A percentile compares a stretch with the other conserved stretches of the same genome.
phyloP scores from a whole-genome alignment of 805 yeast species.

The Wickerhamomyces queroliae region DNA sequence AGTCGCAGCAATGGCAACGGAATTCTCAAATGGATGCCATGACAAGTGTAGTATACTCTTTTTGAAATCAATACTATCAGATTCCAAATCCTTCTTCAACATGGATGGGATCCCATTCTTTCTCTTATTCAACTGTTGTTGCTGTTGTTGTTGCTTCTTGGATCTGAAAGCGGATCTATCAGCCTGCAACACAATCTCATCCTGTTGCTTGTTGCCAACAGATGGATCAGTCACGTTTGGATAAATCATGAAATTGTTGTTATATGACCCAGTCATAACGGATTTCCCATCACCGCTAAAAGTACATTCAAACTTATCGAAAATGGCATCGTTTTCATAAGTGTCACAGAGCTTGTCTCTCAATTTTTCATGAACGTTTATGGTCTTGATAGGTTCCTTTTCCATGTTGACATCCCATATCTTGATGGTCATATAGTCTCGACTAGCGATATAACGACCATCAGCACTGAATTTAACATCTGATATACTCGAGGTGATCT shows the following conservation, averaged over 20 bases:
- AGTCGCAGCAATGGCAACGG: constrained; percentile 97
- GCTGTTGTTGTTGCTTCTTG: constrained; percentile 43
- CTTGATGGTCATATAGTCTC: constrained; percentile 96
- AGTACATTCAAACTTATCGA: constrained; percentile 96
- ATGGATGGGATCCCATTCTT: constrained; percentile 29
- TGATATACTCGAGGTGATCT: constrained; percentile 88
- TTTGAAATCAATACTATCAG: constrained; percentile 83
- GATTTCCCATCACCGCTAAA: constrained; percentile 90
- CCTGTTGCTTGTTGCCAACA: constrained; percentile 10
- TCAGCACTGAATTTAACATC: constrained; percentile 90
- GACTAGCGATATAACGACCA: constrained; percentile 92
- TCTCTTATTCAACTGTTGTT: constrained; percentile 22
- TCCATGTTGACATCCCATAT: constrained; percentile 99
- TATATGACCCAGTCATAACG: constrained; percentile 95
- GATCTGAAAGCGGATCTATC: constrained; percentile 94
- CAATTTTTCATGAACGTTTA: constrained; percentile 91
- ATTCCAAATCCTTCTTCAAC: constrained; percentile 38
- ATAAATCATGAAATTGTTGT: constrained; percentile 94
- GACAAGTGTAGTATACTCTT: constrained; percentile 91
- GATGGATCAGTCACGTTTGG: constrained; percentile 69
- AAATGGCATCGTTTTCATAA: constrained; percentile 96
- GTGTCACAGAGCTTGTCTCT: constrained; percentile 93
- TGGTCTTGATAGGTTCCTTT: constrained; percentile 87
- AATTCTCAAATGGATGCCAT: constrained; percentile 97
- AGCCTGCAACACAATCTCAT: constrained; percentile 87